Conservation (phyloP, 192 early-diverging fungal genomes). For the Mortierella alpina region DNA sequence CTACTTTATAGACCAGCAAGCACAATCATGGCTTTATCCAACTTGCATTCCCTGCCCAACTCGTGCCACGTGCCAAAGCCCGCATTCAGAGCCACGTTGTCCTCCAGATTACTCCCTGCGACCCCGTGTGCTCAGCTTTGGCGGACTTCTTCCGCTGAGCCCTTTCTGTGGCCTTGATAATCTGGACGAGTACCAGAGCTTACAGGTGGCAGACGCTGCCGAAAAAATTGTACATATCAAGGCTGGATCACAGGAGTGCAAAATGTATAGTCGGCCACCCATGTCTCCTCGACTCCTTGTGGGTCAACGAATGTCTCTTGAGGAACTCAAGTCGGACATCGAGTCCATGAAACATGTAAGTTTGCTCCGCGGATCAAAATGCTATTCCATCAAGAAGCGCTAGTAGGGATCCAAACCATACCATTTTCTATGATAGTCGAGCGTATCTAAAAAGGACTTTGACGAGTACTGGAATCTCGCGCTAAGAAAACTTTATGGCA, state of each 20-base stretch:
- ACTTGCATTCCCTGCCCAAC: conserved; percentile 56
- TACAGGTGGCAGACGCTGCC: conserved; percentile 34
- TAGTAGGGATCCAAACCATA: background rate
- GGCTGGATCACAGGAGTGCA: conserved; percentile 38
- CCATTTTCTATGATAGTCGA: conserved; percentile 25
- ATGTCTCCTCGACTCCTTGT: conserved; percentile 7
- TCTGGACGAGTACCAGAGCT: conserved; percentile 33
- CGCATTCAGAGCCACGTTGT: conserved; percentile 14
- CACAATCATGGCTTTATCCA: conserved; percentile 31
- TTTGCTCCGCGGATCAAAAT: background rate
- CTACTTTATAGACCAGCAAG: conserved; percentile 3
- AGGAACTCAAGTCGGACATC: conserved; percentile 24
- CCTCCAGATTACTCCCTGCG: conserved; percentile 29
- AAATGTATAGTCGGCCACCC: conserved; percentile 6
- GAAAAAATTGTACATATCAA: conserved; percentile 25
- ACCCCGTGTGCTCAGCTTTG: conserved; percentile 39
- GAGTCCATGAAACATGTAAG: conserved; percentile 42
- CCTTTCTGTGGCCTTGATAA: conserved; percentile 43
- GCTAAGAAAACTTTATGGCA: conserved; percentile 12
- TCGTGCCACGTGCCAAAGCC: conserved; percentile 27
- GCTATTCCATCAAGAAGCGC: background rate
- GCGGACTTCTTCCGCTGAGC: conserved; percentile 35
- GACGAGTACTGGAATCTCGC: conserved; percentile 52
- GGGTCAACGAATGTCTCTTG: conserved; percentile 23
- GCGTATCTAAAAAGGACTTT: conserved; percentile 33